phyloP scores from a whole-genome alignment of 495 filamentous ascomycete species.

The Cercophora samala region DNA sequence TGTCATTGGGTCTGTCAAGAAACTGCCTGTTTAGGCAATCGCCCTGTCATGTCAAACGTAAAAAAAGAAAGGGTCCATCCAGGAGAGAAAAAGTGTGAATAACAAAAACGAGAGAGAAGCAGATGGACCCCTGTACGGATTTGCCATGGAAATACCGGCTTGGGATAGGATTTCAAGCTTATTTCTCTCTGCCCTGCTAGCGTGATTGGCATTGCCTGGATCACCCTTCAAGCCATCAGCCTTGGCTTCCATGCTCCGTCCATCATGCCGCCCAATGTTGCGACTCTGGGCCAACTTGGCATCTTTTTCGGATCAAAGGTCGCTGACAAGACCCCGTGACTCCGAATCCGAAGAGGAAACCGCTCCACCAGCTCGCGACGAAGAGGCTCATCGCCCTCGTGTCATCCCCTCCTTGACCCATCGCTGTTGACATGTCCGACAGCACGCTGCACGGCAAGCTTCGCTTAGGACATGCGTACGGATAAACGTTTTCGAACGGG shows the following conservation, averaged over 20 bases:
- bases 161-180: constrained; percentile 35
- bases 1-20: neutral
- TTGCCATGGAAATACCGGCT: constrained; percentile 29
- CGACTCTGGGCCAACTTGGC: constrained; percentile 6
- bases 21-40: neutral
- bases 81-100: neutral
- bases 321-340: constrained; percentile 7
- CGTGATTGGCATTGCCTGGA: constrained; percentile 21
- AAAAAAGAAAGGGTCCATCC: neutral
- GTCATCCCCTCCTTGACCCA: neutral
- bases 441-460: neutral
- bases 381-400: neutral
- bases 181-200: constrained; percentile 30
- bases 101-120: constrained; percentile 4
- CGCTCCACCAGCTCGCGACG: neutral
- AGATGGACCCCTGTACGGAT: constrained; percentile 23
- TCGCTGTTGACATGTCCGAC: neutral
- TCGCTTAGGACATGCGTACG: neutral
- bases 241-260: constrained; percentile 11
- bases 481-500: neutral
- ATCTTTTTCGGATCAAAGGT: neutral
- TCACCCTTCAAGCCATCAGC: constrained; percentile 7
- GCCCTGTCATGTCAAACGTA: neutral
- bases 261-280: constrained; percentile 5
- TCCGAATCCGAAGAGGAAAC: constrained; percentile 7